phyloP scores from a whole-genome alignment of 306 rosid species.

The Malus sylvestris region DNA sequence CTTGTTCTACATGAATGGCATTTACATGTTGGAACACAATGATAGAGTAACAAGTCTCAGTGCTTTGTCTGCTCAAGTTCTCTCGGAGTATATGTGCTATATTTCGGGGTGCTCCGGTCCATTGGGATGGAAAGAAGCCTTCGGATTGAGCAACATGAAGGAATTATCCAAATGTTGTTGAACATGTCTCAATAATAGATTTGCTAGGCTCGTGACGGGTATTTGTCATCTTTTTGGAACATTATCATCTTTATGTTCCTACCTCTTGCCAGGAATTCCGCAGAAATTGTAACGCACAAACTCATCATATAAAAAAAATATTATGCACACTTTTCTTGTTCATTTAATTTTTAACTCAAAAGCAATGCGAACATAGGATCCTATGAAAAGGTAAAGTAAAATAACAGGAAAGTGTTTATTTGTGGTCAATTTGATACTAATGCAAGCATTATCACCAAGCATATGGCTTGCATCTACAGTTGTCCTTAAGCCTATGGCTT shows the following conservation, averaged over 20 bases:
- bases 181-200: not conserved
- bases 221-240: not conserved
- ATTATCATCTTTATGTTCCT: not conserved
- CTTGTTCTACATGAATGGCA: too few relatives aligned
- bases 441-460: too few relatives aligned
- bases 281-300: not conserved
- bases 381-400: too few relatives aligned
- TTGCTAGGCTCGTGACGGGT: not conserved
- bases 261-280: not conserved
- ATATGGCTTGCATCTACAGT: too few relatives aligned
- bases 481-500: too few relatives aligned
- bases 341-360: too few relatives aligned
- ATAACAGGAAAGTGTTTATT: too few relatives aligned
- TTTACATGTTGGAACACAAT: not conserved
- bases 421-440: too few relatives aligned
- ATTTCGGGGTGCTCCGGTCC: not conserved
- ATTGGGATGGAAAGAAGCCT: not conserved
- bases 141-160: not conserved
- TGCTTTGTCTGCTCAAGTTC: not conserved
- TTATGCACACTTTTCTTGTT: too few relatives aligned
- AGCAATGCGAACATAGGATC: too few relatives aligned
- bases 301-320: not conserved
- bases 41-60: not conserved
- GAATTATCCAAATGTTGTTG: not conserved
- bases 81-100: not conserved